Percentiles rank a stretch among this genome's conserved stretches.
These are phyloP conservation scores for Xylaria flabelliformis DNA, from an alignment of 495 filamentous ascomycete species.

Conservation along the genomic window DNA sequence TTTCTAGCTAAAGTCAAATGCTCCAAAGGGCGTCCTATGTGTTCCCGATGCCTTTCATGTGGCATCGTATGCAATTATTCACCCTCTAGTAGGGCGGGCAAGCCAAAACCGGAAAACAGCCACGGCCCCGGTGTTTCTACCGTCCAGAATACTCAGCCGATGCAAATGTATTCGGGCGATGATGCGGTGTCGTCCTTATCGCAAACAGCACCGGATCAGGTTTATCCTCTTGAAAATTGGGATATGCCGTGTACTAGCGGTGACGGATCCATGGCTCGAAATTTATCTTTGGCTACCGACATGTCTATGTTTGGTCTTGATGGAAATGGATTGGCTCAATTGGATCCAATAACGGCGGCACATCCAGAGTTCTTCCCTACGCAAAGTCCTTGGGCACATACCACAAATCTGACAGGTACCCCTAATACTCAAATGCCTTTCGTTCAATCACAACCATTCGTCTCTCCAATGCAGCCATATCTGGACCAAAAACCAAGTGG, in stretches of 20 bases:
- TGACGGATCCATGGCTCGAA: conserved; percentile 45
- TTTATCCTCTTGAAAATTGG: conserved; percentile 42
- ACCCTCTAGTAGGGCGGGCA: conserved; percentile 55
- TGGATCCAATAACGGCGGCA: conserved; percentile 37
- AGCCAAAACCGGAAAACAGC: conserved; percentile 48
- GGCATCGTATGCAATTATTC: conserved; percentile 58
- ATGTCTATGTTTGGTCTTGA: conserved; percentile 44
- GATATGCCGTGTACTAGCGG: conserved; percentile 43
- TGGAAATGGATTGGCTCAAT: conserved; percentile 33
- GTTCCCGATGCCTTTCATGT: conserved; percentile 54
- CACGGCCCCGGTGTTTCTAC: conserved; percentile 32
- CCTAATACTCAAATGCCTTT: conserved; percentile 33
- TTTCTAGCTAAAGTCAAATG: conserved; percentile 63
- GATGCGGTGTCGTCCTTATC: conserved; percentile 36
- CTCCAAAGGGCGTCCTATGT: conserved; percentile 57
- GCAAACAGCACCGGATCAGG: conserved; percentile 28
- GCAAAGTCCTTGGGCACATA: conserved; percentile 27
- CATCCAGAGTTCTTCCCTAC: neutral
- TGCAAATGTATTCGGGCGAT: conserved; percentile 36
- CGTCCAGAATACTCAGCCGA: conserved; percentile 23
- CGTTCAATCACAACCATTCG: conserved; percentile 45
- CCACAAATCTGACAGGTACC: conserved; percentile 36
- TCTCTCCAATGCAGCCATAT: conserved; percentile 41
- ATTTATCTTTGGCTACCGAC: conserved; percentile 43
- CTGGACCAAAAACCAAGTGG: conserved; percentile 31